Percentiles rank a stretch among this genome's conserved stretches.
Conservation (phyloP, 352 stramenopile genomes). For the Achlya hypogyna region DNA sequence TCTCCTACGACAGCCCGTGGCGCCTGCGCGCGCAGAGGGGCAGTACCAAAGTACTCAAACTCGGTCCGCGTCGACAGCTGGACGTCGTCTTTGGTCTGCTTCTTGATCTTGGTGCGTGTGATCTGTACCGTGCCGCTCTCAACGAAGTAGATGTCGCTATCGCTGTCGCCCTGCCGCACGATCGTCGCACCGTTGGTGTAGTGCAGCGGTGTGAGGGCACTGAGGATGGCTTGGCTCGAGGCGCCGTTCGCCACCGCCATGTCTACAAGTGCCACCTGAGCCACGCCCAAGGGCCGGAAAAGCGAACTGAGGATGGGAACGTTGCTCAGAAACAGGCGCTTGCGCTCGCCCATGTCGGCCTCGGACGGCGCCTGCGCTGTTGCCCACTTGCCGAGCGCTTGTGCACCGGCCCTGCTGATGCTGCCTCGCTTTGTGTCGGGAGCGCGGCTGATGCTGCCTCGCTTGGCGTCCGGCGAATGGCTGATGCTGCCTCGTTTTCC, state of each 20-base stretch:
- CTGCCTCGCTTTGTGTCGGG: neutral
- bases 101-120: slow-evolving; percentile 28
- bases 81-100: slow-evolving; percentile 22
- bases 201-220: slow-evolving; percentile 26
- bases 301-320: slow-evolving; percentile 38
- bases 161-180: slow-evolving; percentile 44
- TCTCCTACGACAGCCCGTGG: neutral
- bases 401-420: neutral
- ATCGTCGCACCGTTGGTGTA: slow-evolving; percentile 58
- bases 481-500: no score
- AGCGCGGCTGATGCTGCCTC: no score
- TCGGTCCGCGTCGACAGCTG: slow-evolving; percentile 42
- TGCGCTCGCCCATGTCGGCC: slow-evolving; percentile 29
- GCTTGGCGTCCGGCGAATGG: no score
- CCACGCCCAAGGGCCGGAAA: neutral
- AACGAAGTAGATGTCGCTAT: slow-evolving; percentile 59
- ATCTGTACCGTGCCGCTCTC: slow-evolving; percentile 62
- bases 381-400: neutral
- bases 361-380: neutral
- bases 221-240: slow-evolving; percentile 31
- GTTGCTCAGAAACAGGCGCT: slow-evolving; percentile 32
- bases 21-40: neutral
- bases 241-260: neutral
- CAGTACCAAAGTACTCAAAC: slow-evolving; percentile 49
- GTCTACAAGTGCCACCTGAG: neutral